Evolutionary conservation across 139 green algal genomes (phyloP).

Genomic region (Nannochloris sp.): DNA sequence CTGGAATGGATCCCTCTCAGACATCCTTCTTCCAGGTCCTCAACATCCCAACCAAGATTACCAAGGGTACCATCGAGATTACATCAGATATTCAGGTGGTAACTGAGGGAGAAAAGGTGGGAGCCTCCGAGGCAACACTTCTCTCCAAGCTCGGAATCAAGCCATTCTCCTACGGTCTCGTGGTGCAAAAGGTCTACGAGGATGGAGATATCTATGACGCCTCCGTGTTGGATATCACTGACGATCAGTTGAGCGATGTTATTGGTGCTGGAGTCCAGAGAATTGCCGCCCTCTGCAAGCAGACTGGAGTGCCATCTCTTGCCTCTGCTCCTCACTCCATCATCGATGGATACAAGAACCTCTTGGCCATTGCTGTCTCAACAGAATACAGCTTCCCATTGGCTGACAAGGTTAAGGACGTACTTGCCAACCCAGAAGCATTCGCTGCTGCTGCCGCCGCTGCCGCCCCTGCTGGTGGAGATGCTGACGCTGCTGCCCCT

Average conservation of each 20-base stretch:
- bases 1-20: conserved; percentile 97
- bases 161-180: conserved; percentile 96
- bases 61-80: conserved; percentile 97
- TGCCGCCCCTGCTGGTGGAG: conserved; percentile 28
- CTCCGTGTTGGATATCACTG: conserved; percentile 87
- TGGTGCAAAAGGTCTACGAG: conserved; percentile 78
- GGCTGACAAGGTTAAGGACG: conserved; percentile 90
- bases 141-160: conserved; percentile 97
- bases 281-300: conserved; percentile 79
- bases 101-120: conserved; percentile 77
- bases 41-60: conserved; percentile 99
- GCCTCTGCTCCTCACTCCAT: conserved; percentile 85
- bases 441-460: conserved; percentile 56
- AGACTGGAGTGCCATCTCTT: conserved; percentile 77
- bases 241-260: conserved; percentile 71
- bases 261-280: conserved; percentile 66
- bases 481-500: conserved; percentile 20
- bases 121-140: conserved; percentile 94
- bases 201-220: conserved; percentile 73
- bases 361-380: conserved; percentile 78
- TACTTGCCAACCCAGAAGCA: conserved; percentile 71
- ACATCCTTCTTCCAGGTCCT: conserved; percentile 99
- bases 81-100: conserved; percentile 81
- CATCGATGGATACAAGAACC: conserved; percentile 99
- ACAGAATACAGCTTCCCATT: conserved; percentile 94